phyloP scores from a whole-genome alignment of 148 eudicot species.

The Persicaria tinctoria region DNA sequence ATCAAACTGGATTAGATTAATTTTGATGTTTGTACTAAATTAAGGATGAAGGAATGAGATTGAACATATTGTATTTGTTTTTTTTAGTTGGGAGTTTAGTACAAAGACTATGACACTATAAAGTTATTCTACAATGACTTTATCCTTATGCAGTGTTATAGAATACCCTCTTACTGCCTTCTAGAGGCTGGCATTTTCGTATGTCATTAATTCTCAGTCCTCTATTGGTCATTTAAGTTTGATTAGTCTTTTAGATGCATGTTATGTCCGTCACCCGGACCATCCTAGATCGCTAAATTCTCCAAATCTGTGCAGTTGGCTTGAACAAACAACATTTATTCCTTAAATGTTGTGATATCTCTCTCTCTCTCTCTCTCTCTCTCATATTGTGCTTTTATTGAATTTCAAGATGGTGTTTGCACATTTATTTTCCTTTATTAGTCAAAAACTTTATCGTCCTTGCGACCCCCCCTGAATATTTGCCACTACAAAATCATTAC shows the following conservation, averaged over 20 bases:
- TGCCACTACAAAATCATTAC: neutral
- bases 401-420: neutral
- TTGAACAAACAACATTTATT: too few relatives aligned
- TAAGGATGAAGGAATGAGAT: neutral
- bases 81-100: too few relatives aligned
- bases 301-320: neutral
- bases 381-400: too few relatives aligned
- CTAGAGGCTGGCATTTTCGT: neutral
- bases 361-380: too few relatives aligned
- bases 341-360: too few relatives aligned
- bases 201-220: neutral
- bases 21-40: neutral
- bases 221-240: neutral
- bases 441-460: neutral
- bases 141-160: neutral
- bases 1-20: neutral
- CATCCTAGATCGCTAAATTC: neutral
- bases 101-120: too few relatives aligned
- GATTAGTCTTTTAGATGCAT: neutral
- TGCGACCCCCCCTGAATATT: neutral
- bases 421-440: neutral
- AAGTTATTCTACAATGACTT: too few relatives aligned
- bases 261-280: neutral
- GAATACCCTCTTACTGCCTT: neutral
- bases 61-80: neutral